phyloP scores from a whole-genome alignment of 2,329 filamentous ascomycete species.

The Diplodia sapinea region DNA sequence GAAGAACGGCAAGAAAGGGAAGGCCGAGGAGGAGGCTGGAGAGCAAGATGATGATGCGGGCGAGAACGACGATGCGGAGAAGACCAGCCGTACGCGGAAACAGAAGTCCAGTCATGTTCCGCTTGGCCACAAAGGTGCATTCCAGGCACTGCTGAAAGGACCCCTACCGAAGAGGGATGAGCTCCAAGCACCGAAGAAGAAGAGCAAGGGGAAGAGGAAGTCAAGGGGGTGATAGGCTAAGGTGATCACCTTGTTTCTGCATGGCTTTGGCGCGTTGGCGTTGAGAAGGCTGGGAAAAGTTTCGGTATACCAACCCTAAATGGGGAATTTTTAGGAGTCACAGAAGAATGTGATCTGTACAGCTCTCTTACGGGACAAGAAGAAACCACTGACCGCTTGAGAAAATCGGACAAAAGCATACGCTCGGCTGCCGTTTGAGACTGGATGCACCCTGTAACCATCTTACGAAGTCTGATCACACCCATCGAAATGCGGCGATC shows the following conservation, averaged over 20 bases:
- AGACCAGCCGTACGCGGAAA: conserved; percentile 5
- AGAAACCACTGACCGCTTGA: background rate
- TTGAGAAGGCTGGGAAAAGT: background rate
- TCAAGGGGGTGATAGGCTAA: background rate
- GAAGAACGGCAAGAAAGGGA: conserved; percentile 9
- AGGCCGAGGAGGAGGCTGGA: background rate
- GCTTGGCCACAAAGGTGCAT: conserved; percentile 30
- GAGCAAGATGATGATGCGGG: background rate
- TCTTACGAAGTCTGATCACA: background rate
- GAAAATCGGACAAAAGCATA: background rate
- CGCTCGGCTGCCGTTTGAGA: background rate
- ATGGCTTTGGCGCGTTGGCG: conserved; percentile 16
- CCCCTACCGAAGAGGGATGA: conserved; percentile 30
- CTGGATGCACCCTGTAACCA: background rate
- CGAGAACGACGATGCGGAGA: background rate
- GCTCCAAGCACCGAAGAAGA: conserved; percentile 14
- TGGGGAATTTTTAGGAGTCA: background rate
- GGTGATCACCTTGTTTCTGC: background rate
- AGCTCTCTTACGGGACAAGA: background rate
- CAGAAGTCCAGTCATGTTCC: conserved; percentile 30
- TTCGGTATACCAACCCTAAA: conserved; percentile 1
- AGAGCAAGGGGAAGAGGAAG: conserved; percentile 23
- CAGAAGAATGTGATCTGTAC: background rate
- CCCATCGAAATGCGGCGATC: background rate
- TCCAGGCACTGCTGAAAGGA: conserved; percentile 31